phyloP scores from a whole-genome alignment of 805 yeast genomes.

The Candida wancherniae region DNA sequence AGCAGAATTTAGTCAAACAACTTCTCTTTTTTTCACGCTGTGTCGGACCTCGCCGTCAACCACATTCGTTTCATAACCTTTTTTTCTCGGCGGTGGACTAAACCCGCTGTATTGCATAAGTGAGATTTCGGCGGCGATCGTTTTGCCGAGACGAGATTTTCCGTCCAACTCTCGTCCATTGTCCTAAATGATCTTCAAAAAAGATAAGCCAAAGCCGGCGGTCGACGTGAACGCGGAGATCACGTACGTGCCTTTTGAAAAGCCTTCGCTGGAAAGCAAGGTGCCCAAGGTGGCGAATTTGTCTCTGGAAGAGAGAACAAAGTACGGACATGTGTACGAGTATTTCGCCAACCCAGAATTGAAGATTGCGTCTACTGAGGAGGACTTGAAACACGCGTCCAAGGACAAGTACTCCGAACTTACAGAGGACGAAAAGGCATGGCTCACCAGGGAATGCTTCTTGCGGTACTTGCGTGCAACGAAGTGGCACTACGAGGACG shows the following conservation, averaged over 20 bases:
- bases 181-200: constrained; percentile 15
- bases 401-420: constrained; percentile 26
- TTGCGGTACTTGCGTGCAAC: constrained; percentile 89
- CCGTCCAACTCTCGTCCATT: no score
- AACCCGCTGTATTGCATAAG: no score
- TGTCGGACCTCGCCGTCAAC: no score
- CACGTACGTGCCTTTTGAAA: constrained; percentile 47
- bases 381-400: constrained; percentile 37
- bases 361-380: constrained; percentile 47
- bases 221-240: constrained; percentile 15
- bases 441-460: constrained; percentile 92
- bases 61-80: no score
- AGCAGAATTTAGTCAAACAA: no score
- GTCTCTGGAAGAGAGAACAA: constrained; percentile 49
- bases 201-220: constrained; percentile 9
- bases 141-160: no score
- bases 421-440: constrained; percentile 62
- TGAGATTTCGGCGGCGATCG: no score
- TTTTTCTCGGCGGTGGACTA: no score
- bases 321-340: constrained; percentile 57
- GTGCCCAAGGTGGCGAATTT: constrained; percentile 50
- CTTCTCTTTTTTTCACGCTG: no score
- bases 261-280: constrained; percentile 44
- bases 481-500: constrained; percentile 74
- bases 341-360: constrained; percentile 57